phyloP scores from a whole-genome alignment of 2,329 filamentous ascomycete species.

The Akanthomyces lecanii region DNA sequence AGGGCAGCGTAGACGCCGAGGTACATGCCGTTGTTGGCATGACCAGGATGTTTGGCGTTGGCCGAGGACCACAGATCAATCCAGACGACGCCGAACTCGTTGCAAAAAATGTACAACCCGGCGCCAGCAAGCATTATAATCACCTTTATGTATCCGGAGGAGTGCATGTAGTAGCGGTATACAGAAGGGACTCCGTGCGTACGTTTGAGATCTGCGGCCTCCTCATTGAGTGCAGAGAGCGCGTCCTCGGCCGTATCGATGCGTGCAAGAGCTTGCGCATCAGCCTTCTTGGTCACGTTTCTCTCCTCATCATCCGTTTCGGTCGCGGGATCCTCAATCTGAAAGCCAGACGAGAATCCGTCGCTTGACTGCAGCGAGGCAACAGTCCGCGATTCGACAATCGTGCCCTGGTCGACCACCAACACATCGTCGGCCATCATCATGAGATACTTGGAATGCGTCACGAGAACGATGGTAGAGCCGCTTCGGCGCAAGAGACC shows the following conservation, averaged over 20 bases:
- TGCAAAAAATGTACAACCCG: conserved; percentile 19
- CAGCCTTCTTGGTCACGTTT: too few species aligned
- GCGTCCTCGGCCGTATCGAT: conserved; percentile 16
- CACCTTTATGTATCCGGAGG: conserved; percentile 17
- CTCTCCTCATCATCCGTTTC: neutral
- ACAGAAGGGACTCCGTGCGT: conserved; percentile 18
- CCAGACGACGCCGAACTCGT: conserved; percentile 24
- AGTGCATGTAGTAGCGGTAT: conserved; percentile 22
- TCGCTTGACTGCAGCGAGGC: neutral
- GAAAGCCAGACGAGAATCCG: neutral
- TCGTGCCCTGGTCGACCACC: conserved; percentile 1
- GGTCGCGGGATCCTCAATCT: neutral
- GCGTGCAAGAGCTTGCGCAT: neutral
- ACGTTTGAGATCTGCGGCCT: conserved; percentile 14
- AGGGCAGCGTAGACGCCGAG: conserved; percentile 17
- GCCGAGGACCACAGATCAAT: conserved; percentile 25
- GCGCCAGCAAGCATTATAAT: conserved; percentile 19
- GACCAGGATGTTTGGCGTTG: conserved; percentile 18
- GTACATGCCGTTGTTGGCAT: conserved; percentile 22
- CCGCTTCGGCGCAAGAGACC: conserved; percentile 26
- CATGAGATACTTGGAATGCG: conserved; percentile 22
- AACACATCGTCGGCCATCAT: conserved; percentile 11
- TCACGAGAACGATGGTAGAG: conserved; percentile 26
- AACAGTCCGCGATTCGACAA: neutral
- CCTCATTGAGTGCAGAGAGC: conserved; percentile 15